These are phyloP conservation scores for Mucuna pruriens DNA, from an alignment of 306 rosid genomes.

Conservation along the genomic window DNA sequence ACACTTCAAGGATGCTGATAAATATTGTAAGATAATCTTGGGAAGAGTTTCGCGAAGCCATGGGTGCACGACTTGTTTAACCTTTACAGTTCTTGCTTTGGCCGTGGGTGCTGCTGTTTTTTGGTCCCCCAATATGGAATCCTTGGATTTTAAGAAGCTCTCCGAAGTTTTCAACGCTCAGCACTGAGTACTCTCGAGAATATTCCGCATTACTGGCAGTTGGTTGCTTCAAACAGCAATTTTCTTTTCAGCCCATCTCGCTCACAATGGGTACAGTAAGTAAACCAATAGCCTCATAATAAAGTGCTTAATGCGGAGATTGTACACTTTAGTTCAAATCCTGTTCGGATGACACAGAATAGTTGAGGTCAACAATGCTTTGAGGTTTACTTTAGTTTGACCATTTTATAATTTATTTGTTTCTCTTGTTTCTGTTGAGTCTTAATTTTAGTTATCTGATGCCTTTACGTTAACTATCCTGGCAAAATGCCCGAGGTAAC, in stretches of 20 bases:
- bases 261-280: constrained; percentile 44
- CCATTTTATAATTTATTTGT: constrained; percentile 49
- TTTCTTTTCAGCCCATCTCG: constrained; percentile 31
- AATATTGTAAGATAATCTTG: constrained; percentile 61
- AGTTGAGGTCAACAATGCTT: constrained; percentile 53
- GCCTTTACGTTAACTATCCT: constrained; percentile 46
- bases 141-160: constrained; percentile 70
- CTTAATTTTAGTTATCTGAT: constrained; percentile 34
- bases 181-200: constrained; percentile 48
- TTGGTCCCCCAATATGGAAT: constrained; percentile 61
- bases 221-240: constrained; percentile 46
- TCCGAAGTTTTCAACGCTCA: constrained; percentile 53
- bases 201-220: constrained; percentile 38
- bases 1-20: constrained; percentile 75
- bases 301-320: constrained; percentile 49
- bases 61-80: constrained; percentile 64
- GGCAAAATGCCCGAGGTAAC: constrained; percentile 59
- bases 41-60: constrained; percentile 68
- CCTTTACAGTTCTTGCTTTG: constrained; percentile 54
- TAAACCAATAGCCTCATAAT: constrained; percentile 43
- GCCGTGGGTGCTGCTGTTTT: constrained; percentile 74
- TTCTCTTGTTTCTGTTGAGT: constrained; percentile 38
- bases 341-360: constrained; percentile 44
- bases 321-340: constrained; percentile 53
- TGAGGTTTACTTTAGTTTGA: constrained; percentile 53